Conservation (phyloP, 2,329 filamentous ascomycete genomes). For the Beauveria scarabaeidicola region DNA sequence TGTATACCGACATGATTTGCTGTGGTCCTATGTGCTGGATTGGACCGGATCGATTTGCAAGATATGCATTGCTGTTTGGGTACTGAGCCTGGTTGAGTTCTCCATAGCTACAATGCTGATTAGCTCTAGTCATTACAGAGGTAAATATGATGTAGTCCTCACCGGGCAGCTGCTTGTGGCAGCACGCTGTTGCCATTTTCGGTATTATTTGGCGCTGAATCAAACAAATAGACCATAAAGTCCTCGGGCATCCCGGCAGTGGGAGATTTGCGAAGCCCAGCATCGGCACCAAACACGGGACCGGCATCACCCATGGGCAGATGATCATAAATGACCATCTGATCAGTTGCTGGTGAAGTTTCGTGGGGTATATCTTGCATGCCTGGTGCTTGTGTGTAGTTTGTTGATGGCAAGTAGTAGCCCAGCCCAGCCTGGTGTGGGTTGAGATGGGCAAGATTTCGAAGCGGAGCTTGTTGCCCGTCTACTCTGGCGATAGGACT, state of each 20-base stretch:
- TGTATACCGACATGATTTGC: constrained; percentile 85
- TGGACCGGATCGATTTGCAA: neutral
- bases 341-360: constrained; percentile 24
- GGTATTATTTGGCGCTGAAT: constrained; percentile 40
- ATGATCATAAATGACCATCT: constrained; percentile 54
- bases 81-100: constrained; percentile 37
- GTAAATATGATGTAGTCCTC: constrained; percentile 19
- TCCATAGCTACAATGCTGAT: constrained; percentile 37
- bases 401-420: neutral
- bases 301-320: constrained; percentile 61
- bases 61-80: neutral
- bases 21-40: constrained; percentile 48
- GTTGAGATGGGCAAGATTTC: neutral
- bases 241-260: constrained; percentile 78
- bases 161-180: constrained; percentile 37
- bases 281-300: constrained; percentile 80
- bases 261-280: constrained; percentile 71
- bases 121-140: constrained; percentile 14
- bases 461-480: neutral
- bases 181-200: constrained; percentile 22
- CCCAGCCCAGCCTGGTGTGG: neutral
- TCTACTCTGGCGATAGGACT: neutral
- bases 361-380: neutral
- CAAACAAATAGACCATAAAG: constrained; percentile 79
- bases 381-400: neutral